Conservation (phyloP, 495 filamentous ascomycete species). For the Massariosphaeria phaeospora region DNA sequence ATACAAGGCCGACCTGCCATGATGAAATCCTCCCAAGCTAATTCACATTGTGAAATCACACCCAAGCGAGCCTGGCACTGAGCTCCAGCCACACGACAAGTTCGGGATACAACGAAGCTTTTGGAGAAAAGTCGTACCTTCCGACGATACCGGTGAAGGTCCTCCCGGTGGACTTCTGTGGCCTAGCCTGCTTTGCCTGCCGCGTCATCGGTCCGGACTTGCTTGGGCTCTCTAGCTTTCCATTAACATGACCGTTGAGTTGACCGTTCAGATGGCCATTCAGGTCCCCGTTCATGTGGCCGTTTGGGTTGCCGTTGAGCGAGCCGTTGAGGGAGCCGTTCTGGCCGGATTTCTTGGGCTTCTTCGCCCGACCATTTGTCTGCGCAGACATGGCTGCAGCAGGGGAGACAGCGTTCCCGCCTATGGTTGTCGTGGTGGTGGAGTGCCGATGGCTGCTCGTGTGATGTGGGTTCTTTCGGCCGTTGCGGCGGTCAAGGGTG, state of each 20-base stretch:
- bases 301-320: slow-evolving; percentile 1
- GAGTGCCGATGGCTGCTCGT: no score
- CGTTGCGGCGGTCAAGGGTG: no score
- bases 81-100: no score
- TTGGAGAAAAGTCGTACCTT: slow-evolving; percentile 21
- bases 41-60: no score
- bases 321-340: slow-evolving; percentile 24
- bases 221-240: slow-evolving; percentile 10
- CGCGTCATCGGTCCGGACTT: slow-evolving; percentile 2
- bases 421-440: no score
- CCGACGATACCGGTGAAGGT: slow-evolving; percentile 22
- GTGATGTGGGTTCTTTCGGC: no score
- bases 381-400: slow-evolving; percentile 28
- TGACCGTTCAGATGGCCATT: no score
- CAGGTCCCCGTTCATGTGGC: no score
- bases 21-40: no score
- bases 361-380: slow-evolving; percentile 29
- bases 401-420: no score
- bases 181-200: slow-evolving; percentile 4
- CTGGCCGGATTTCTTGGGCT: slow-evolving; percentile 19
- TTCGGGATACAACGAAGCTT: neutral
- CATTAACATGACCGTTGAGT: slow-evolving; percentile 10
- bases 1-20: no score
- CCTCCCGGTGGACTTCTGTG: slow-evolving; percentile 10
- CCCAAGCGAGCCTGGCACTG: no score